Evolutionary conservation across 306 rosid genomes (phyloP), one percentile per base, ranked within the genome.

Genomic region (Fagus sylvatica): DNA sequence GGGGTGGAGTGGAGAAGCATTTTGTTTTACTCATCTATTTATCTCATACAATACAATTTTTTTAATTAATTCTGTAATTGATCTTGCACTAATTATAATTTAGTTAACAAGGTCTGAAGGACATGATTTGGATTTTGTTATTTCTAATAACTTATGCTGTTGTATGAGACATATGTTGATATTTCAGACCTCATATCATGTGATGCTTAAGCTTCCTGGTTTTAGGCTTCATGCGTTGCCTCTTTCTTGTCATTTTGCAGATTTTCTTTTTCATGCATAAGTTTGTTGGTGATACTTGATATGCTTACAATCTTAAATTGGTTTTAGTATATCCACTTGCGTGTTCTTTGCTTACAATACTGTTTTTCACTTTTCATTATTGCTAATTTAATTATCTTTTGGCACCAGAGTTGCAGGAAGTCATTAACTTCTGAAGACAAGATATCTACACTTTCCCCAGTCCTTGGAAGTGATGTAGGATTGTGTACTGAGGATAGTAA

Each of bases 401-500:
- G 85, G 76, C 59, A 81, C 80, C 88, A 93, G 99, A 84, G 84
- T 28, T 68, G 84, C 72, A 76, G 80, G 68, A 85, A 86, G 64
- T 53, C 87, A 65, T 75, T 66, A 5, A 76, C 76, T 74, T 80
- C 81, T 54, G 86, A 87, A 41, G 89, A 87, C 40, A 80, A 76
- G 36, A 61, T 67, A 57, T 79, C 98, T 87, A 74, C 90, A 68
- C 22, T 32, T 34, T 66, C 83, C 34, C 36, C 36, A n/a, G 86
- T 61, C 53, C 77, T 70, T 60, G 84, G 66, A 76, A 88, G 84
- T 85, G 91, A 85, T 80, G 84, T 88, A 70, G 81, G 75, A 73
- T 86, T 96, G 89, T 88, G 86, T 72, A 80, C 92, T 74, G 85
- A 85, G 75, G 83, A 79, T 75, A 84, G 80, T 69, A 79, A 72